A percentile compares a stretch with the other conserved stretches of the same genome.
Evolutionary conservation across 2,329 filamentous ascomycete genomes (phyloP).

Genomic region (Lecanicillium sp.): DNA sequence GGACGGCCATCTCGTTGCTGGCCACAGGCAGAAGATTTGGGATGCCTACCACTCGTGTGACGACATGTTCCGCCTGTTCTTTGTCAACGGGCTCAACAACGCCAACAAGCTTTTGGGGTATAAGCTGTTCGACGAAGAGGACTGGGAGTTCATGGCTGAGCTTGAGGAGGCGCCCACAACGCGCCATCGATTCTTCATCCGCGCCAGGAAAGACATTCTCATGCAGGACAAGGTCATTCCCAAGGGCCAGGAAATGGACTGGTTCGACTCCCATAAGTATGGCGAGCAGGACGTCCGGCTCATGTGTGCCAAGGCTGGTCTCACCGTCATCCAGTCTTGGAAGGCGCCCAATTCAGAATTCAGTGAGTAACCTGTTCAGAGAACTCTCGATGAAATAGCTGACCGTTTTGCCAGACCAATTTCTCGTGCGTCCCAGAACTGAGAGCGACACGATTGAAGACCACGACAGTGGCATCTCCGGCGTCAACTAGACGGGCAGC

Average conservation of each 20-base stretch:
- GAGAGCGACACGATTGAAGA: conserved; percentile 28
- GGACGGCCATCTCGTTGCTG: conserved; percentile 32
- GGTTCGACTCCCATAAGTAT: conserved; percentile 40
- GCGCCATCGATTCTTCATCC: conserved; percentile 35
- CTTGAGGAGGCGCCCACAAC: conserved; percentile 31
- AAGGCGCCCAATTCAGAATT: conserved; percentile 33
- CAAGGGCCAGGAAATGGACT: conserved; percentile 33
- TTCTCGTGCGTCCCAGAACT: conserved; percentile 29
- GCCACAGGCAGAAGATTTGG: conserved; percentile 33
- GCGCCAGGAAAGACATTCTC: conserved; percentile 28
- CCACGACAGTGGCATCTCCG: conserved; percentile 33
- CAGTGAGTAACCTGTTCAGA: conserved; percentile 23
- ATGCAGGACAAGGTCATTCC: conserved; percentile 23
- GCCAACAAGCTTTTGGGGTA: conserved; percentile 31
- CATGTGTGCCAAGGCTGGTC: conserved; percentile 34
- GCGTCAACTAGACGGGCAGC: conserved; percentile 10
- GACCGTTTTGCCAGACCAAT: conserved; percentile 27
- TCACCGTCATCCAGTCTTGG: conserved; percentile 32
- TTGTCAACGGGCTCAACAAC: conserved; percentile 33
- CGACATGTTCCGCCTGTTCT: conserved; percentile 31
- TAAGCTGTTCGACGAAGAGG: conserved; percentile 29
- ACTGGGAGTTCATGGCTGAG: conserved; percentile 33
- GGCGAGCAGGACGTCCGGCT: conserved; percentile 29
- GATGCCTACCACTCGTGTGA: conserved; percentile 33
- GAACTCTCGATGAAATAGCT: neutral